Evolutionary conservation across 1,284 basidiomycete species (phyloP).

Genomic region (Cerrena zonata): DNA sequence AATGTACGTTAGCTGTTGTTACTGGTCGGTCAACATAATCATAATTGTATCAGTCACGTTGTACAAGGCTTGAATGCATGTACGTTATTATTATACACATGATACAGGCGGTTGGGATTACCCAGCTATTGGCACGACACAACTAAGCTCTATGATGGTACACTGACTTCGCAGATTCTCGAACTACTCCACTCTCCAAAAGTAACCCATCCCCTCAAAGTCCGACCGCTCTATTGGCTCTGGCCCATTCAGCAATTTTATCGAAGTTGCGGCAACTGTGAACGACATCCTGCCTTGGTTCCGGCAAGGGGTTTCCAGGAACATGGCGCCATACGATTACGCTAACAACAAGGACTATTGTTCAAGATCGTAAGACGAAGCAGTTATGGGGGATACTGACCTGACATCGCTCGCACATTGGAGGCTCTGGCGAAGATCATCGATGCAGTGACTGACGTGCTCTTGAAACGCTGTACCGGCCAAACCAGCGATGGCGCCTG

Average conservation of each 20-base stretch:
- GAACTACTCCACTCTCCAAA: too few species aligned
- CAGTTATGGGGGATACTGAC: not conserved
- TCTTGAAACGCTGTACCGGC: slow-evolving; percentile 6
- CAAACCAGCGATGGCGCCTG: not conserved
- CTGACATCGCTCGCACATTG: slow-evolving; percentile 24
- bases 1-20: too few species aligned
- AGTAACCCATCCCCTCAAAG: too few species aligned
- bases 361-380: not conserved
- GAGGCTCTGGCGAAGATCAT: slow-evolving; percentile 22
- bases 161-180: too few species aligned
- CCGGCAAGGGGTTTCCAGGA: slow-evolving; percentile 17
- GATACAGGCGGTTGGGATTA: too few species aligned
- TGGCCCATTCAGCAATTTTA: slow-evolving; percentile 23
- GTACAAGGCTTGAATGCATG: too few species aligned
- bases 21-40: too few species aligned
- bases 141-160: too few species aligned
- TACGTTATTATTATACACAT: too few species aligned
- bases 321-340: slow-evolving; percentile 18
- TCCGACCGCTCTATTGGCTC: not conserved
- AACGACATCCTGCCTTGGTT: slow-evolving; percentile 10
- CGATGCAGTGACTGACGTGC: slow-evolving; percentile 23
- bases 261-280: slow-evolving; percentile 21
- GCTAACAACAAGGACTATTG: slow-evolving; percentile 8
- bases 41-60: too few species aligned
- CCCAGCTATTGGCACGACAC: too few species aligned